Evolutionary conservation across 345 rosid genomes (phyloP).

Genomic region (Odontarrhena argentea): DNA sequence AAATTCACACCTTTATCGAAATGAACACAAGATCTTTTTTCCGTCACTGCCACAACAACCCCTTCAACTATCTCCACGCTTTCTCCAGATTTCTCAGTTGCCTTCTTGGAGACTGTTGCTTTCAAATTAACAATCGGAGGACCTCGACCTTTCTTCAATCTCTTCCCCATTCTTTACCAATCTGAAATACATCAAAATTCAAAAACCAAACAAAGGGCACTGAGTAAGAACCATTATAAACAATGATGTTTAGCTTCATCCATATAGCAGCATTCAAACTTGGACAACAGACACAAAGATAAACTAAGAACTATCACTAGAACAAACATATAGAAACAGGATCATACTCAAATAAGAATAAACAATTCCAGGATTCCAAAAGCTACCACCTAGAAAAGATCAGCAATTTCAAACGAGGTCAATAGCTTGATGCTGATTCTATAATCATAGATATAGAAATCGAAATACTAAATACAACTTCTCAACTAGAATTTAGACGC

Average conservation of each 20-base stretch:
- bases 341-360: no score
- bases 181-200: not conserved
- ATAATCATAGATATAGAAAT: not conserved
- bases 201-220: not conserved
- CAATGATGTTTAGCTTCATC: not conserved
- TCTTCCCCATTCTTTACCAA: slow-evolving; percentile 1
- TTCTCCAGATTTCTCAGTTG: slow-evolving; percentile 43
- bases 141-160: not conserved
- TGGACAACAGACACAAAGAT: no score
- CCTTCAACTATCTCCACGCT: slow-evolving; percentile 40
- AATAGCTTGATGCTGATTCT: not conserved
- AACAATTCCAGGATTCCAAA: not conserved
- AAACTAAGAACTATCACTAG: no score
- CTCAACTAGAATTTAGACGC: not conserved
- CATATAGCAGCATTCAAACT: not conserved
- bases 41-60: slow-evolving; percentile 43
- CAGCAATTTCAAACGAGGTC: not conserved
- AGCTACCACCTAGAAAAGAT: not conserved
- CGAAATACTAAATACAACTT: not conserved
- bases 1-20: slow-evolving; percentile 61
- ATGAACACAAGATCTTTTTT: slow-evolving; percentile 63
- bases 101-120: slow-evolving; percentile 40
- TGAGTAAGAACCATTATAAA: no score
- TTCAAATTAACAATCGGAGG: not conserved
- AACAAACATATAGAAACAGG: not conserved